A percentile compares a stretch with the other conserved stretches of the same genome.
These are phyloP conservation scores for Magnusiomyces magnusii DNA, from an alignment of 1,139 yeast species.

Conservation along the genomic window DNA sequence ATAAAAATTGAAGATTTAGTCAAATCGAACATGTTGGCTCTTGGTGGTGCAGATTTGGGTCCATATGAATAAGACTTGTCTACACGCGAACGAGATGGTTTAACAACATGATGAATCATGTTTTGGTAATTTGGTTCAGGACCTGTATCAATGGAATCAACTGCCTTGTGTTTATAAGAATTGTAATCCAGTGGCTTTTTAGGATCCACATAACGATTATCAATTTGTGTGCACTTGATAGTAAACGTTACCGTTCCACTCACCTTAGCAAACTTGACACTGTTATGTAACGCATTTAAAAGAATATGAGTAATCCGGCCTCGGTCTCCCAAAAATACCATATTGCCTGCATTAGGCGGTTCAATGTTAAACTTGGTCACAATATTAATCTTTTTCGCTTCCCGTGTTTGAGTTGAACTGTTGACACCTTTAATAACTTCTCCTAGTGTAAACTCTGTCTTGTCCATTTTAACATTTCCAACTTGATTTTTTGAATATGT, in stretches of 20 bases:
- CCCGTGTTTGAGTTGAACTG: constrained; percentile 60
- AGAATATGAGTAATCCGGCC: constrained; percentile 81
- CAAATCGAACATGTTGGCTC: not conserved
- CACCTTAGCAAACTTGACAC: constrained; percentile 80
- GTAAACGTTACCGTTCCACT: constrained; percentile 68
- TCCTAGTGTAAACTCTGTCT: constrained; percentile 59
- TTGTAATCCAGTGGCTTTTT: not conserved
- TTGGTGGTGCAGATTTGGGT: not conserved
- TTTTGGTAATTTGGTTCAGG: not conserved
- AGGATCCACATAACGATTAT: not conserved
- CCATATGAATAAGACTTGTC: not conserved
- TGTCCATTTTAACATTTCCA: constrained; percentile 75
- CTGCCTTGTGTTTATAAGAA: not conserved
- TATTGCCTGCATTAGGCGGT: constrained; percentile 37
- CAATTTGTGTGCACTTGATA: constrained; percentile 41
- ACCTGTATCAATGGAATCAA: constrained; percentile 1
- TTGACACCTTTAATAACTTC: constrained; percentile 71
- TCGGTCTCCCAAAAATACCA: constrained; percentile 74
- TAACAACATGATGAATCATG: not conserved
- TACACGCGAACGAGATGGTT: not conserved
- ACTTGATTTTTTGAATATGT: constrained; percentile 89
- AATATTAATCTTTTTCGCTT: constrained; percentile 69
- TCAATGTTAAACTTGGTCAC: constrained; percentile 47
- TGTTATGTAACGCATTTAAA: constrained; percentile 80
- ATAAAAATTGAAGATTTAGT: not conserved